phyloP scores from a whole-genome alignment of 73 alveolate species.

The Tetrahymena thermophila region DNA sequence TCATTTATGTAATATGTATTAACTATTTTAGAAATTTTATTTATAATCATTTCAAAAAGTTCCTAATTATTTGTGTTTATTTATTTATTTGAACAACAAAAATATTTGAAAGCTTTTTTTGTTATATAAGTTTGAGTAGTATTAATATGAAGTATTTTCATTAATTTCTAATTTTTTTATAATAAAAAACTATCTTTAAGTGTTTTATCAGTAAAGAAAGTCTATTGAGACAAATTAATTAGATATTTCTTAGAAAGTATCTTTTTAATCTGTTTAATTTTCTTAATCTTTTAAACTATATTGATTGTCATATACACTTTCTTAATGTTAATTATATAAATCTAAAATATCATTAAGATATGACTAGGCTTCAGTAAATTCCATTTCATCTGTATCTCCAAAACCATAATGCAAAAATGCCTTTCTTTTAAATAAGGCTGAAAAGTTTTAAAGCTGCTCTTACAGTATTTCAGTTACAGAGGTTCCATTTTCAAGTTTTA shows the following conservation, averaged over 20 bases:
- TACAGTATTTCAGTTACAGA: constrained; percentile 14
- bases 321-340: constrained; percentile 61
- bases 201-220: not conserved
- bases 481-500: constrained; percentile 19
- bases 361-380: constrained; percentile 48
- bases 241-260: not conserved
- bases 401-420: constrained; percentile 28
- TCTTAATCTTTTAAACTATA: constrained; percentile 52
- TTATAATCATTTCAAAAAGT: too few relatives aligned
- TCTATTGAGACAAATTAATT: not conserved
- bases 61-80: too few relatives aligned
- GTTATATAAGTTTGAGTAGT: too few relatives aligned
- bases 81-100: too few relatives aligned
- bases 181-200: too few relatives aligned
- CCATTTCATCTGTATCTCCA: constrained; percentile 49
- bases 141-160: too few relatives aligned
- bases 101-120: too few relatives aligned
- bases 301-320: constrained; percentile 61
- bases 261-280: too few relatives aligned
- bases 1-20: too few relatives aligned
- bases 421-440: constrained; percentile 43
- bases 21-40: too few relatives aligned
- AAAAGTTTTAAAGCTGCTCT: constrained; percentile 18
- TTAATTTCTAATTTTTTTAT: not conserved
- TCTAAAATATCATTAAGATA: constrained; percentile 50